Base-by-base conservation (phyloP, 495 filamentous ascomycete species). In the Penicillium parvum region DNA sequence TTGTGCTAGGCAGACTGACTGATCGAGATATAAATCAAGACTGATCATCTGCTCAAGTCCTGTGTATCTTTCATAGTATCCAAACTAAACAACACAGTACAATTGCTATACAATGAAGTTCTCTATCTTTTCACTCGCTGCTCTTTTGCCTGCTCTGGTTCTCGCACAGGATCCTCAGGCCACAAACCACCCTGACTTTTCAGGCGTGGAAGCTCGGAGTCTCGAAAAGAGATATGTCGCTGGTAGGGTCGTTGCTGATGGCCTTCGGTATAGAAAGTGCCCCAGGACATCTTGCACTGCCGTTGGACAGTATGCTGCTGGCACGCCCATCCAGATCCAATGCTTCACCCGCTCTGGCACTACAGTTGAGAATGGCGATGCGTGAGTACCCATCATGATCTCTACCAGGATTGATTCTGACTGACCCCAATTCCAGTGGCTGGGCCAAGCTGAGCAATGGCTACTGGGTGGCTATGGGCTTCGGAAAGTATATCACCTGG, bases 391-490 rank as follows among this genome's bases (percentile, higher is more conserved):
- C 21, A 28, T 0, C 21, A n/a, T 15, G 4, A 14, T 4, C 0
- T 25, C 6, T 14, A 3, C 17, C 11, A 8, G 3, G 19, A 11
- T 16, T 3, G 7, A 39, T n/a, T n/a, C 23, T 29, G 5, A 28
- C 5, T 1, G 8, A 6, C 16, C 7, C 10, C 7, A 17, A 3
- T 27, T 20, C 29, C 11, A 39, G 23, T 19, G 37, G 25, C 5
- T 39, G 37, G 37, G 37, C 37, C 22, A 39, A 39, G 23, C 23
- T 39, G 7, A 39, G 22, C 37, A 39, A 39, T 20, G 37, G 37
- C 7, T 19, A 39, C 9, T 39, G 23, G 14, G 23, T 28, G 5
- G 37, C 37, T 19, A 39, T 29, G 37, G 37, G 7, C 15, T 39
- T 10, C 15, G 37, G 37, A 39, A 39, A 39, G 23, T 39, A 39